phyloP scores from a whole-genome alignment of 768 basidiomycete genomes.

The Suillus subluteus region DNA sequence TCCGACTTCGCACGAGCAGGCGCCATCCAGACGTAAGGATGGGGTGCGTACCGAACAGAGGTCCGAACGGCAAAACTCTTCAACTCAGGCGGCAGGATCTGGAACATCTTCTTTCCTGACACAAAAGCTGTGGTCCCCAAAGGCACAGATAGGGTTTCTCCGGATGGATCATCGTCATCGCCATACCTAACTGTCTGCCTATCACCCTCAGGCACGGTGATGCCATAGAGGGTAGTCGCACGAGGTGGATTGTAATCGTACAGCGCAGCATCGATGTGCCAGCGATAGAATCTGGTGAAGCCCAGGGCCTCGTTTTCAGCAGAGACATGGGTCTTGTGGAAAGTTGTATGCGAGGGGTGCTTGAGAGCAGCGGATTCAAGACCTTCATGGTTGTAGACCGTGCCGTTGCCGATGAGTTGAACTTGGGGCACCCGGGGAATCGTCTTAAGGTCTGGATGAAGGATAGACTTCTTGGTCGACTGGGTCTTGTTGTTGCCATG shows the following conservation, averaged over 20 bases:
- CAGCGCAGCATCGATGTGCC: constrained; percentile 91
- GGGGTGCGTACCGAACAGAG: constrained; percentile 79
- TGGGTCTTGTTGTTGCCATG: constrained; percentile 90
- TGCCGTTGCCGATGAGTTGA: constrained; percentile 90
- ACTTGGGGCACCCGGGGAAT: constrained; percentile 89
- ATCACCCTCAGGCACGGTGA: constrained; percentile 69
- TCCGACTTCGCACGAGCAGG: constrained; percentile 73
- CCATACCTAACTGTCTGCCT: constrained; percentile 66
- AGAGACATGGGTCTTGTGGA: constrained; percentile 81
- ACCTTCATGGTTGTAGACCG: constrained; percentile 79
- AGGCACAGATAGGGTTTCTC: constrained; percentile 80
- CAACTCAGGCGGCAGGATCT: constrained; percentile 66
- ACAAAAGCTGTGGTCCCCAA: constrained; percentile 88
- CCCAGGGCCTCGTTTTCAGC: constrained; percentile 76
- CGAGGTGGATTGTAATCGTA: constrained; percentile 78
- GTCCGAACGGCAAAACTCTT: constrained; percentile 83
- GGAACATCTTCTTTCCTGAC: constrained; percentile 83
- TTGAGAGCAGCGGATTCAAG: constrained; percentile 77
- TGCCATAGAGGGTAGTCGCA: constrained; percentile 84
- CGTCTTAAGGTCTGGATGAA: constrained; percentile 89
- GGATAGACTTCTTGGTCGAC: constrained; percentile 72
- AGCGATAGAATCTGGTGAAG: constrained; percentile 87
- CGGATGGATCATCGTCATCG: constrained; percentile 73
- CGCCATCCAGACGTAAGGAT: constrained; percentile 92
- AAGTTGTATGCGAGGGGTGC: constrained; percentile 84